phyloP scores from a whole-genome alignment of 1,284 basidiomycete genomes.

The Rhodotorula sp. region DNA sequence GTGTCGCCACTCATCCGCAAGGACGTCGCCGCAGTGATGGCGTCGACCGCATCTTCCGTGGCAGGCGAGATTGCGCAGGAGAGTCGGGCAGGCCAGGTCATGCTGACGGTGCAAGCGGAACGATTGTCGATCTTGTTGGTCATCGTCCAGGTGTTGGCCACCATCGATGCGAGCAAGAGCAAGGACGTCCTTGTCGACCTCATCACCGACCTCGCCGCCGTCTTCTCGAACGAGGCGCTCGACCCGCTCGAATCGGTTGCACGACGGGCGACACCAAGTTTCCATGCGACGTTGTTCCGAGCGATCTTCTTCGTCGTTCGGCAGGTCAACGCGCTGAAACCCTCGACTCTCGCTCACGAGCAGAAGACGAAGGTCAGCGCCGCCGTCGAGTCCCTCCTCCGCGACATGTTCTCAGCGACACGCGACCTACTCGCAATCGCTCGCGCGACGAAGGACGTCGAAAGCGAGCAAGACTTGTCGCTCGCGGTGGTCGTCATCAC shows the following conservation, averaged over 20 bases:
- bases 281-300: conserved; percentile 77
- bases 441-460: conserved; percentile 58
- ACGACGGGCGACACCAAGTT: conserved; percentile 62
- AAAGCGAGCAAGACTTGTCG: conserved; percentile 74
- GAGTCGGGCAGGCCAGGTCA: conserved; percentile 73
- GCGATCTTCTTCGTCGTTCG: conserved; percentile 72
- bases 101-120: conserved; percentile 74
- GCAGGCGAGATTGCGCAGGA: conserved; percentile 68
- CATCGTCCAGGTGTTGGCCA: conserved; percentile 62
- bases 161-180: conserved; percentile 17
- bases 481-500: conserved; percentile 76
- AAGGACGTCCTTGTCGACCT: conserved; percentile 61
- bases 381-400: conserved; percentile 63
- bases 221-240: conserved; percentile 71
- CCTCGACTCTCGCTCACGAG: conserved; percentile 55
- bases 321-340: conserved; percentile 55
- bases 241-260: conserved; percentile 72
- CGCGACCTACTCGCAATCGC: conserved; percentile 67
- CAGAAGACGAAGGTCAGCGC: conserved; percentile 60
- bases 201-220: conserved; percentile 60
- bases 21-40: conserved; percentile 47
- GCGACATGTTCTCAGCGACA: conserved; percentile 66
- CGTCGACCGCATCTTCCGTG: conserved; percentile 60
- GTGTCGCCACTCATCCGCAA: conserved; percentile 64
- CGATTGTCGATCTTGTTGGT: conserved; percentile 70